Conservation (phyloP, 768 basidiomycete species). For the Pisolithus sp. region DNA sequence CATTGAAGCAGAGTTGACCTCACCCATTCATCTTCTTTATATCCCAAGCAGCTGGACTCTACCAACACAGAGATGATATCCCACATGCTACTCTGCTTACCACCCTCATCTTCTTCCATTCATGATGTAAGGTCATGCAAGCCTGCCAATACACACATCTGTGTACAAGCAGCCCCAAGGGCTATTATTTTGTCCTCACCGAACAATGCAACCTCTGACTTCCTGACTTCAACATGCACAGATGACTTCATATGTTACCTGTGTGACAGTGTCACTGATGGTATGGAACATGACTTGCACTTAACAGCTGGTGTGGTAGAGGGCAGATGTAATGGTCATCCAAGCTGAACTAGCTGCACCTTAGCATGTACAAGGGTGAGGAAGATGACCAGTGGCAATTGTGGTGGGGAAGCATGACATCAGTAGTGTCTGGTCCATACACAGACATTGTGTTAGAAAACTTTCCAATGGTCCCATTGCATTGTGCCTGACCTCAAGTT, state of each 20-base stretch:
- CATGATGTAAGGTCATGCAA: slow-evolving; percentile 67
- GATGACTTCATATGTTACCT: slow-evolving; percentile 46
- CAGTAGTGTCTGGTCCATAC: too few relatives aligned
- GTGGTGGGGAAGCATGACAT: too few relatives aligned
- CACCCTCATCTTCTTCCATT: slow-evolving; percentile 88
- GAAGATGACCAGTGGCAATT: too few relatives aligned
- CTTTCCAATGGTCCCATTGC: too few relatives aligned
- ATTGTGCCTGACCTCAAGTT: too few relatives aligned
- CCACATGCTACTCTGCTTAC: slow-evolving; percentile 86
- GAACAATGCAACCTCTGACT: slow-evolving; percentile 54
- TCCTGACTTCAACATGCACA: slow-evolving; percentile 51
- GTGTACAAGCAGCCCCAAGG: slow-evolving; percentile 62
- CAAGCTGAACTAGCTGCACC: too few relatives aligned
- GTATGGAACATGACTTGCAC: slow-evolving; percentile 34
- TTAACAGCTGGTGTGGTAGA: slow-evolving; percentile 2
- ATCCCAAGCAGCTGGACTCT: slow-evolving; percentile 81
- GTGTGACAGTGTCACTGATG: slow-evolving; percentile 37
- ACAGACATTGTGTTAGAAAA: too few relatives aligned
- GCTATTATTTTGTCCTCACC: slow-evolving; percentile 77
- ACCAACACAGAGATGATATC: slow-evolving; percentile 80
- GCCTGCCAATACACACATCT: slow-evolving; percentile 62
- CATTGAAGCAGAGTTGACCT: slow-evolving; percentile 16
- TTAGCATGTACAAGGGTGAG: too few relatives aligned
- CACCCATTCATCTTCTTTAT: slow-evolving; percentile 85
- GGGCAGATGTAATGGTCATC: slow-evolving; percentile 36